A percentile compares a stretch with the other conserved stretches of the same genome.
Conservation (phyloP, 2,329 filamentous ascomycete species). For the Periconia sp. region DNA sequence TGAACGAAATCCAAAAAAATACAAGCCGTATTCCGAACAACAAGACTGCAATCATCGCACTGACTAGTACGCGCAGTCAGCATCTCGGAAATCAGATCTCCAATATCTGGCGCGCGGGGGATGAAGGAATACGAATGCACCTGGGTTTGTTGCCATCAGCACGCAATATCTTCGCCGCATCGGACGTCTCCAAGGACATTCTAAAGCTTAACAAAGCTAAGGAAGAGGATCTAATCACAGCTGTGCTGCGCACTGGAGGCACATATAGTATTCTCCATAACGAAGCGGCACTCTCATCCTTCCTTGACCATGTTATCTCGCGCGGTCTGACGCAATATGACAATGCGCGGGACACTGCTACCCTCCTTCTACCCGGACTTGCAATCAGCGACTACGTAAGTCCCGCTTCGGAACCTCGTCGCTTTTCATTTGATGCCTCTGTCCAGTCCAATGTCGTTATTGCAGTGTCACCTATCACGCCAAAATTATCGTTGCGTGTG, state of each 20-base stretch:
- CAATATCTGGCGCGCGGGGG: slow-evolving; percentile 23
- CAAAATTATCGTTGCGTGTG: slow-evolving; percentile 18
- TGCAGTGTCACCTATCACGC: slow-evolving; percentile 22
- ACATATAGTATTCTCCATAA: slow-evolving; percentile 27
- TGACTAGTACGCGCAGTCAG: slow-evolving; percentile 18
- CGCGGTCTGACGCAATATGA: slow-evolving; percentile 29
- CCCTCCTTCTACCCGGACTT: slow-evolving; percentile 21
- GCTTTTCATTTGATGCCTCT: slow-evolving; percentile 26
- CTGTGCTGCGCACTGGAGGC: slow-evolving; percentile 26
- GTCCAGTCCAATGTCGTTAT: slow-evolving; percentile 20
- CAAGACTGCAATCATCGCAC: slow-evolving; percentile 24
- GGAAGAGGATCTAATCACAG: slow-evolving; percentile 27
- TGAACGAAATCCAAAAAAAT: slow-evolving; percentile 18
- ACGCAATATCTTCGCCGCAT: slow-evolving; percentile 1
- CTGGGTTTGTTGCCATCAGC: slow-evolving; percentile 21
- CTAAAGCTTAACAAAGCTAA: slow-evolving; percentile 8
- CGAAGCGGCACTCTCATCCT: slow-evolving; percentile 14
- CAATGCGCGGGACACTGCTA: slow-evolving; percentile 29
- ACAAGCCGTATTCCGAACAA: slow-evolving; percentile 18
- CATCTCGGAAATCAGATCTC: slow-evolving; percentile 23
- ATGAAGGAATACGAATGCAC: slow-evolving; percentile 27
- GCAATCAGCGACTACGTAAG: slow-evolving; percentile 25
- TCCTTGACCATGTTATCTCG: slow-evolving; percentile 26
- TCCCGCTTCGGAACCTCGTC: slow-evolving; percentile 21
- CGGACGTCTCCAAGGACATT: neutral